Evolutionary conservation across 306 rosid genomes (phyloP).

Genomic region (Geum urbanum): DNA sequence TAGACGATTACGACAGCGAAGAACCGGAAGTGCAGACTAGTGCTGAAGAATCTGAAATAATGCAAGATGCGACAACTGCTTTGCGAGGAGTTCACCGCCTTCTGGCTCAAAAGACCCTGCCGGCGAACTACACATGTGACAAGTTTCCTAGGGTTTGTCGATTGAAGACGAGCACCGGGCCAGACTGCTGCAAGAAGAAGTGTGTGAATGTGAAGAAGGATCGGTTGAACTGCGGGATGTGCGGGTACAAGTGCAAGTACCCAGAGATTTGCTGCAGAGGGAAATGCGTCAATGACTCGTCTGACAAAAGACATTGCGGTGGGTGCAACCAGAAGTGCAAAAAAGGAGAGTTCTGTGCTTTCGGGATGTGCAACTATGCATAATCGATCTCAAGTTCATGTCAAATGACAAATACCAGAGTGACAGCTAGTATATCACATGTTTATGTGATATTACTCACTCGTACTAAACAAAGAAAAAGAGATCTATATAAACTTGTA

Average conservation of each 20-base stretch:
- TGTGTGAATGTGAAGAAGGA: constrained; percentile 37
- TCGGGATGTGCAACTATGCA: constrained; percentile 49
- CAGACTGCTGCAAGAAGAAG: constrained; percentile 41
- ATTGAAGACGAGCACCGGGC: constrained; percentile 28
- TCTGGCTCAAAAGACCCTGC: constrained; percentile 6
- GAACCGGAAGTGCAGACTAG: background rate
- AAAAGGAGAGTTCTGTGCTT: constrained; percentile 38
- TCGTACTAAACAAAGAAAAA: background rate
- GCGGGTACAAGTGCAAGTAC: constrained; percentile 41
- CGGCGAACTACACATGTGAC: constrained; percentile 24
- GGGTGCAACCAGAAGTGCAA: constrained; percentile 44
- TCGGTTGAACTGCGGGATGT: constrained; percentile 39
- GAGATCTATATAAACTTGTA: background rate
- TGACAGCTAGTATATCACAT: background rate
- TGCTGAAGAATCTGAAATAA: constrained; percentile 7
- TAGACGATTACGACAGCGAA: background rate
- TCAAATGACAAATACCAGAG: background rate
- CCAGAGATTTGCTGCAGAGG: constrained; percentile 44
- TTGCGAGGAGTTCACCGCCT: constrained; percentile 20
- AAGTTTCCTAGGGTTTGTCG: constrained; percentile 39
- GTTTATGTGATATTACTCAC: background rate
- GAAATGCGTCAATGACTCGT: constrained; percentile 36
- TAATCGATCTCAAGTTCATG: background rate
- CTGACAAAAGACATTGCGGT: constrained; percentile 39
- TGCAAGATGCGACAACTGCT: background rate